phyloP scores from a whole-genome alignment of 148 eudicot genomes.

The Rhododendron griersonianum region DNA sequence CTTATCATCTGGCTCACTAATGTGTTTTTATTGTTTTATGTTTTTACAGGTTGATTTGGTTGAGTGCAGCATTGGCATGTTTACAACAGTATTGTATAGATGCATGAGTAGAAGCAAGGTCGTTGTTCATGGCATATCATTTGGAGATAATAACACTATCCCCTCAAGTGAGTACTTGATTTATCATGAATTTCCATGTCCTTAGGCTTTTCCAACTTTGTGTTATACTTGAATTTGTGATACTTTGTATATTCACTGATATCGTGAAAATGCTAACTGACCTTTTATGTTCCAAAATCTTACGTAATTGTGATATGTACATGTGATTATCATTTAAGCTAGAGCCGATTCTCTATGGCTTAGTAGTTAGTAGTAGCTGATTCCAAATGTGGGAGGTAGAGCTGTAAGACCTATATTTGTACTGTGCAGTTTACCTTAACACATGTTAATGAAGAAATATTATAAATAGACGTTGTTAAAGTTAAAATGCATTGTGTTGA shows the following conservation, averaged over 20 bases:
- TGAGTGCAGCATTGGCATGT: background rate
- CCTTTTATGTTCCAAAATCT: background rate
- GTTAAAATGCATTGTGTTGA: background rate
- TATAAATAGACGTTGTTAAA: background rate
- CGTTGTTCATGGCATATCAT: background rate
- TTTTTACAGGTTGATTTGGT: background rate
- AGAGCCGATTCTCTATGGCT: background rate
- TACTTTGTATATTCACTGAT: background rate
- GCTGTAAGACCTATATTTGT: background rate
- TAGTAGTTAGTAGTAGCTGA: background rate
- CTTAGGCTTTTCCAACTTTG: background rate
- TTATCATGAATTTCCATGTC: background rate
- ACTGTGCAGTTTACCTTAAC: too few species aligned
- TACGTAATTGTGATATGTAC: background rate
- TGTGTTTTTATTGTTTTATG: background rate
- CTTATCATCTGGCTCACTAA: background rate
- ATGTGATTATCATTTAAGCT: background rate
- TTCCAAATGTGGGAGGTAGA: background rate
- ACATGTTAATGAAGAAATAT: background rate
- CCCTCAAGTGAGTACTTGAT: background rate
- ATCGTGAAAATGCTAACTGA: background rate
- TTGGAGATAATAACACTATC: background rate
- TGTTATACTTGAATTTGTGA: background rate
- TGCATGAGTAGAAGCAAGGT: background rate
- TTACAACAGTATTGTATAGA: background rate